Conservation (phyloP, 208 protist genomes). For the Wallacemonas sp. region DNA sequence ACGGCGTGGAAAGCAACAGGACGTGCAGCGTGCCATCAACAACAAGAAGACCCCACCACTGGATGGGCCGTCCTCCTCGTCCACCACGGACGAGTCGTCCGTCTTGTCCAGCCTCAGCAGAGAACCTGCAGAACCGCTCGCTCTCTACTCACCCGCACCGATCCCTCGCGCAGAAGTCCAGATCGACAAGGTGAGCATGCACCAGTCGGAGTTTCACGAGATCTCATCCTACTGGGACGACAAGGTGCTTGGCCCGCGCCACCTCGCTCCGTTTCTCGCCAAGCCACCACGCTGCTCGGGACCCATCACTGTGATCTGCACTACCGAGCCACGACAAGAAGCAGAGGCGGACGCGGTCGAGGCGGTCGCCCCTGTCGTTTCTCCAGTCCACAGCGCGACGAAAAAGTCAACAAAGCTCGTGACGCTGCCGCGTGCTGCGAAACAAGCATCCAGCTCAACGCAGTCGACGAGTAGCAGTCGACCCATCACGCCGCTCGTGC, state of each 20-base stretch:
- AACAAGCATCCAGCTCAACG: neutral
- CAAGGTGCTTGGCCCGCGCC: constrained; percentile 15
- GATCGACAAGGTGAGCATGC: constrained; percentile 17
- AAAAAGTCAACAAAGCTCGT: neutral
- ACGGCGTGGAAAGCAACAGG: neutral
- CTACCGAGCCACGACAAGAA: too few species aligned
- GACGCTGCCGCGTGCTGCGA: too few species aligned
- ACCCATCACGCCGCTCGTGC: neutral
- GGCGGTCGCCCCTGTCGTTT: too few species aligned
- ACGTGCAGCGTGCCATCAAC: neutral
- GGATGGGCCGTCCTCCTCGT: neutral
- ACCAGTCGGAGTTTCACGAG: constrained; percentile 20
- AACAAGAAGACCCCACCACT: neutral
- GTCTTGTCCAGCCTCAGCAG: neutral
- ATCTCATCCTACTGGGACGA: constrained; percentile 30
- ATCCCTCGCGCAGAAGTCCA: constrained; percentile 10
- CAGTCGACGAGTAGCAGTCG: neutral
- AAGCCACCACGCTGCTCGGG: neutral
- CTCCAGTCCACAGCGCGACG: neutral
- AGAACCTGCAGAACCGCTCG: neutral
- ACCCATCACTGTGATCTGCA: too few species aligned
- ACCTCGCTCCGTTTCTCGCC: constrained; percentile 11
- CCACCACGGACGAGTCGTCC: neutral
- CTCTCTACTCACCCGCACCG: neutral
- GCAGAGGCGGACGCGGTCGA: too few species aligned